These are phyloP conservation scores for Rutstroemia sp. DNA, from an alignment of 2,329 filamentous ascomycete genomes.

Conservation along the genomic window DNA sequence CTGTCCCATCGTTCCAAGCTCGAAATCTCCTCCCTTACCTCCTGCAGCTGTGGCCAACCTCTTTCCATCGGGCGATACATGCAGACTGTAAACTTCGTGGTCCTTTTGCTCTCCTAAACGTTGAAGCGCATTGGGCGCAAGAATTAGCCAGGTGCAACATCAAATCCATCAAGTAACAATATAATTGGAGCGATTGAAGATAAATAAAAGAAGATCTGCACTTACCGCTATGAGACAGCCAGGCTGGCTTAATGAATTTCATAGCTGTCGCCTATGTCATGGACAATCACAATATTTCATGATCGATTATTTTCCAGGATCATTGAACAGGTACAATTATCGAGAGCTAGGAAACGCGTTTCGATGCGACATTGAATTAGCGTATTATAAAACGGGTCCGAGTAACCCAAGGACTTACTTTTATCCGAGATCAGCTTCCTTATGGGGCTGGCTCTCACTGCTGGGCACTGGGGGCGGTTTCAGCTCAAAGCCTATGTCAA, in stretches of 20 bases:
- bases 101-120: conserved; percentile 83
- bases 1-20: not conserved
- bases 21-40: conserved; percentile 44
- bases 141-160: conserved; percentile 18
- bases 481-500: no score
- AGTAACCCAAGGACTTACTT: not conserved
- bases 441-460: no score
- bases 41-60: conserved; percentile 90
- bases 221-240: conserved; percentile 86
- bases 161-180: no score
- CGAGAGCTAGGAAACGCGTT: conserved; percentile 11
- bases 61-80: conserved; percentile 90
- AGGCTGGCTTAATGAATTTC: conserved; percentile 89
- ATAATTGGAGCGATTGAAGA: not conserved
- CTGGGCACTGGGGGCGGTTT: no score
- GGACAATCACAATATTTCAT: conserved; percentile 22
- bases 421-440: not conserved
- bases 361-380: not conserved
- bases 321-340: conserved; percentile 5
- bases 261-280: conserved; percentile 38
- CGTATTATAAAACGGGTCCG: not conserved
- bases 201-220: conserved; percentile 13
- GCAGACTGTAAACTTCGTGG: conserved; percentile 96
- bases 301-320: conserved; percentile 14
- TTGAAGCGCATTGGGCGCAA: conserved; percentile 23